Base-by-base conservation (phyloP, 148 eudicot genomes). In the Spergularia bocconei region DNA sequence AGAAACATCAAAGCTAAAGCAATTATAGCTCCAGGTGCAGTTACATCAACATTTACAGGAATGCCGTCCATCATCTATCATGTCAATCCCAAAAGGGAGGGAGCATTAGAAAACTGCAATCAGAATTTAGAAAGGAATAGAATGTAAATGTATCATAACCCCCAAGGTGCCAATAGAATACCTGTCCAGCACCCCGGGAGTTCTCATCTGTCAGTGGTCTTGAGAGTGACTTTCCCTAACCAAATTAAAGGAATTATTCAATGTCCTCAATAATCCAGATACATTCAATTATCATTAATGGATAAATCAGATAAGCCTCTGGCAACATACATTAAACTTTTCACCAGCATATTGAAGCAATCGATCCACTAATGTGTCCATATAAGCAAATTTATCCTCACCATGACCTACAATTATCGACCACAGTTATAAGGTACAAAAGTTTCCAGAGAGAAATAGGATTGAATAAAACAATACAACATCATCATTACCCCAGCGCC, bases 21-120 rank as follows among this genome's bases (percentile, higher is more conserved):
- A 82, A 90, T 79, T 71, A 88, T 88, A 70, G 98, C 97, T 61
- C 98, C 98, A 67, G 98, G 98, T 57, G 97, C 98, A 69, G 98
- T 95, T 74, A 95, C 98, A 77, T 95, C 98, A 81, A 95, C 82
- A 76, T 95, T 92, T 72, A 92, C 84, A 55, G 80, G 77, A 58
- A 78, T 69, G 51, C 92, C 97, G 72, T 95, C 98, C 79, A 84
- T 73, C 83, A 85, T 81, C 97, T 93, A 78, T 47, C n/a, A 75
- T 51, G 64, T 72, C 13, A 51, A 60, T 23, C 52, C 58, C 62
- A 48, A 67, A 63, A 70, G 41, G 48, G 41, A 52, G 20, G 62
- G 44, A 44, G 53, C 21, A 23, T 70, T 53, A 82, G 55, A 58
- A 17, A 21, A 0, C 2, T 29, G 36, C 36, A 29, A 29, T 29